Evolutionary conservation across 164 flowering plant species (phyloP).

Genomic region (Chimonanthus salicifolius): DNA sequence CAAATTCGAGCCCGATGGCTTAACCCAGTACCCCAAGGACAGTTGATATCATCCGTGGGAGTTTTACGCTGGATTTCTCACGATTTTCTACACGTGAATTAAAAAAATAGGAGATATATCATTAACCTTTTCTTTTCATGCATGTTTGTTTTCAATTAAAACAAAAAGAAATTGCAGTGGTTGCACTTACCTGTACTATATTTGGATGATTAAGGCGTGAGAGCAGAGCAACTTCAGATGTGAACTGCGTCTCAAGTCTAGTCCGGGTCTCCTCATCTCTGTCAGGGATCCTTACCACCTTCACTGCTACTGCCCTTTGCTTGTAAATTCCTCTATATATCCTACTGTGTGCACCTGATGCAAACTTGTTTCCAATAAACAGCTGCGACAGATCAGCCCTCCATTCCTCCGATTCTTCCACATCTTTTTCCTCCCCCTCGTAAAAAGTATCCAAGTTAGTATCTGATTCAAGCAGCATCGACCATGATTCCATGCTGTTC

Average conservation of each 20-base stretch:
- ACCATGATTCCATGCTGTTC: slow-evolving; percentile 95
- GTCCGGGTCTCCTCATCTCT: slow-evolving; percentile 66
- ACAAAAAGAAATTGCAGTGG: background rate
- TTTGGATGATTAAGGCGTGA: slow-evolving; percentile 86
- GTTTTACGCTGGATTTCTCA: no score
- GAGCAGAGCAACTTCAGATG: slow-evolving; percentile 83
- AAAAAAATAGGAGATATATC: no score
- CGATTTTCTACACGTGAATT: no score
- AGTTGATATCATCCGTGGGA: no score
- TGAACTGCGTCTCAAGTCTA: slow-evolving; percentile 73
- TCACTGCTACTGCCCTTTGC: slow-evolving; percentile 95
- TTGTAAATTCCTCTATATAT: slow-evolving; percentile 92
- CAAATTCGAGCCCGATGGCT: no score
- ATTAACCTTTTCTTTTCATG: background rate
- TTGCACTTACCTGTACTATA: slow-evolving; percentile 65
- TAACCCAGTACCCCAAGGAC: no score
- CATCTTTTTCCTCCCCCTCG: slow-evolving; percentile 43
- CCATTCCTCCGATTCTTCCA: slow-evolving; percentile 73
- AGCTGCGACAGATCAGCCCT: slow-evolving; percentile 90
- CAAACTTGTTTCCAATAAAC: slow-evolving; percentile 93
- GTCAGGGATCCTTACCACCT: slow-evolving; percentile 82
- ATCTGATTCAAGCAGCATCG: slow-evolving; percentile 83
- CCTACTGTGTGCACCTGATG: slow-evolving; percentile 90
- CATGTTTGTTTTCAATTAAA: background rate
- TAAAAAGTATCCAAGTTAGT: slow-evolving; percentile 43